Conservation (phyloP, 305 asterid species). For the Rubia balearica region DNA sequence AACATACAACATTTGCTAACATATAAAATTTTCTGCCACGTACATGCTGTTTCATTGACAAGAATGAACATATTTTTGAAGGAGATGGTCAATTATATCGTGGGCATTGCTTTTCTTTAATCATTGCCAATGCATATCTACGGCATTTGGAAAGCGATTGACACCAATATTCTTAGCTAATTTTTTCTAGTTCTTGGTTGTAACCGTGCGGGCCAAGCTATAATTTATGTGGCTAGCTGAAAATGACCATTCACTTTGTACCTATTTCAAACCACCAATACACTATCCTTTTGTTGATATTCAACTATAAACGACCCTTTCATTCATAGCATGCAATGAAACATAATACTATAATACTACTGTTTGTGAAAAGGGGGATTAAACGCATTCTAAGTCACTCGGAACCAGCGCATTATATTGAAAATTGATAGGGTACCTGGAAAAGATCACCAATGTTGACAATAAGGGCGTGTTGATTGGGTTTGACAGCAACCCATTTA, state of each 20-base stretch:
- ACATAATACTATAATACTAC: too few species aligned
- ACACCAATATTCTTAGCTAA: background rate
- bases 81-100: background rate
- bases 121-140: background rate
- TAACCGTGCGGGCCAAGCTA: slow-evolving; percentile 5
- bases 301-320: too few species aligned
- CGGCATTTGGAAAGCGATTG: slow-evolving; percentile 6
- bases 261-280: background rate
- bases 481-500: slow-evolving; percentile 62
- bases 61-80: background rate
- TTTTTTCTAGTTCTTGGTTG: background rate
- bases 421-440: slow-evolving; percentile 33
- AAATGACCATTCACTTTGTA: background rate
- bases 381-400: too few species aligned
- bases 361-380: too few species aligned
- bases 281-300: too few species aligned
- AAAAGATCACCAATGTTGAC: slow-evolving; percentile 83
- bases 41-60: background rate
- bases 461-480: slow-evolving; percentile 54
- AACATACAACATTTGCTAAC: too few species aligned
- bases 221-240: background rate
- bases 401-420: too few species aligned
- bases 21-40: too few species aligned
- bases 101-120: slow-evolving; percentile 2
- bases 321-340: too few species aligned